These are phyloP conservation scores for Emergomyces orientalis DNA, from an alignment of 2,329 filamentous ascomycete genomes.

Conservation along the genomic window DNA sequence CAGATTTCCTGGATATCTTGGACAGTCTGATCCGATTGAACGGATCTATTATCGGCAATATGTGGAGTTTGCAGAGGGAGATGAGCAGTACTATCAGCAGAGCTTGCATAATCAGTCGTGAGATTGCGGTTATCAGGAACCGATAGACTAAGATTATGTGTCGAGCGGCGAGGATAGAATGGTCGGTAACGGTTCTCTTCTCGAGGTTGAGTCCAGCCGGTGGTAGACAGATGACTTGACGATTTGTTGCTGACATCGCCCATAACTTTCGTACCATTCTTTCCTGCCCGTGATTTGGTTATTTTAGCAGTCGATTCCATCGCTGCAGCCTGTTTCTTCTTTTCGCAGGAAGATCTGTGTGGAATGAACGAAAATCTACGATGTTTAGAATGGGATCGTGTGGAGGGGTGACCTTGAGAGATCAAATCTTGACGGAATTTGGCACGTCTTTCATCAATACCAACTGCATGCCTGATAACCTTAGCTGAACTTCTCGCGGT, in stretches of 20 bases:
- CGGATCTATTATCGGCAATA: slow-evolving; percentile 2
- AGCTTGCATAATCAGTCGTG: slow-evolving; percentile 4
- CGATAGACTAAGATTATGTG: background rate
- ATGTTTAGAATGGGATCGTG: slow-evolving; percentile 6
- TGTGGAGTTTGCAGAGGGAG: slow-evolving; percentile 1
- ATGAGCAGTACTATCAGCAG: slow-evolving; percentile 5
- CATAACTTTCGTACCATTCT: background rate
- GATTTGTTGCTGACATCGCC: background rate
- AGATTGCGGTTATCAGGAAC: background rate
- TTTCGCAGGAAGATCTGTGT: background rate
- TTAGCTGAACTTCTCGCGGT: slow-evolving; percentile 27
- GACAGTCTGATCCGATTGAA: slow-evolving; percentile 23
- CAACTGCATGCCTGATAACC: slow-evolving; percentile 44
- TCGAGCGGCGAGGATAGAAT: background rate
- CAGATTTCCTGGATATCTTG: slow-evolving; percentile 46
- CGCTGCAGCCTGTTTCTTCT: background rate
- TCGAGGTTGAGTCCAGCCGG: background rate
- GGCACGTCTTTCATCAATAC: slow-evolving; percentile 46
- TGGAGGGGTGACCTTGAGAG: slow-evolving; percentile 9
- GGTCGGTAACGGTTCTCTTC: slow-evolving; percentile 9
- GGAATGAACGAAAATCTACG: slow-evolving; percentile 2
- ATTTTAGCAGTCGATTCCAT: background rate
- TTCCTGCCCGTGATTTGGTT: background rate
- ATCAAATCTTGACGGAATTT: slow-evolving; percentile 48
- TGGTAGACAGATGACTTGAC: too few species aligned